These are phyloP conservation scores for Aspergillus amoenus DNA, from an alignment of 2,329 filamentous ascomycete genomes.

Conservation along the genomic window DNA sequence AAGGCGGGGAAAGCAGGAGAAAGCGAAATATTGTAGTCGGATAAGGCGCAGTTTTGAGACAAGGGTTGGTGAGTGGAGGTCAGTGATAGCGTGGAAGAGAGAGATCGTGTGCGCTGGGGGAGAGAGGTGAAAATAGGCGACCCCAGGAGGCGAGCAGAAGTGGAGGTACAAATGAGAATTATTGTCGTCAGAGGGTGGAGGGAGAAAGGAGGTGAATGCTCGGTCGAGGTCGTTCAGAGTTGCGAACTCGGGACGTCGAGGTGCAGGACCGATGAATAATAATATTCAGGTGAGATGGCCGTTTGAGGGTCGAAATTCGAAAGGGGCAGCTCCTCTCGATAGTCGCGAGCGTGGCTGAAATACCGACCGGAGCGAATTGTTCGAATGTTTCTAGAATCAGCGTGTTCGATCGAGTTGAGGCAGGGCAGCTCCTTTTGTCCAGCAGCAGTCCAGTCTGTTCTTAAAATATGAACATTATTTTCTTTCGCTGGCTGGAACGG, in stretches of 20 bases:
- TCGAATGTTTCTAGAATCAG: not conserved
- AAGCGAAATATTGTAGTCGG: slow-evolving; percentile 4
- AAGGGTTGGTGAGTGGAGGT: not conserved
- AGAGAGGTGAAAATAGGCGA: not conserved
- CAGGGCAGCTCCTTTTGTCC: too few relatives aligned
- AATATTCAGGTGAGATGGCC: not conserved
- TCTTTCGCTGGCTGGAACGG: not conserved
- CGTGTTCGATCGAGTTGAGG: too few relatives aligned
- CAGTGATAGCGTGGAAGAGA: not conserved
- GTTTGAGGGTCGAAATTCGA: too few relatives aligned
- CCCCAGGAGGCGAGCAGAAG: not conserved
- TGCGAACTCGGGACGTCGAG: not conserved
- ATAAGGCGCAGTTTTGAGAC: not conserved
- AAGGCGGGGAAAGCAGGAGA: not conserved
- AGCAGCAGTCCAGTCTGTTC: too few relatives aligned
- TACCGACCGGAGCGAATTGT: not conserved
- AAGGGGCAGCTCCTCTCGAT: too few relatives aligned
- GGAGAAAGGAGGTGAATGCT: not conserved
- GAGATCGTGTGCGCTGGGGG: not conserved
- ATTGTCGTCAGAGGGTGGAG: not conserved
- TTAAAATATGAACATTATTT: not conserved
- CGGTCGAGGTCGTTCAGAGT: not conserved
- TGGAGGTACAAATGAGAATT: not conserved
- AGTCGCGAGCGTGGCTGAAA: too few relatives aligned
- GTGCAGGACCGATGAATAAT: not conserved